Evolutionary conservation across 371 early-diverging fungal genomes (phyloP).

Genomic region (Syncephalastrum racemosum): DNA sequence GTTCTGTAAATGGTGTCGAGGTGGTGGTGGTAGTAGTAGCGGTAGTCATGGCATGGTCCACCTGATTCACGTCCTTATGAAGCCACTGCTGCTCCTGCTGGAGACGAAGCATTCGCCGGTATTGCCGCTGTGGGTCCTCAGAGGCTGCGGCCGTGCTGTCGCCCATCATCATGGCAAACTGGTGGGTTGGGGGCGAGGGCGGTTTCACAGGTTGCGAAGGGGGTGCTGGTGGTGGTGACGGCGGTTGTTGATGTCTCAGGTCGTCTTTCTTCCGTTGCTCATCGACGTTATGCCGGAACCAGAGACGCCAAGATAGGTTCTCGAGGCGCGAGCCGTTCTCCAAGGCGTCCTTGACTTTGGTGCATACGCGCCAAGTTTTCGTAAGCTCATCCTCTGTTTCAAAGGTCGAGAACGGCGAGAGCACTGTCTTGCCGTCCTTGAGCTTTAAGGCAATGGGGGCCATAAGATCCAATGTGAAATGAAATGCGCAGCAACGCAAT

Average conservation of each 20-base stretch:
- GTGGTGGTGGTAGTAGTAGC: too few relatives aligned
- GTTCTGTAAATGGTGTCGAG: too few relatives aligned
- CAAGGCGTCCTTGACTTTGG: slow-evolving; percentile 85
- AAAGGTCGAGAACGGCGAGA: slow-evolving; percentile 63
- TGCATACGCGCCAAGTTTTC: slow-evolving; percentile 80
- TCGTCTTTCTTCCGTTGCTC: slow-evolving; percentile 20
- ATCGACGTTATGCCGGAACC: slow-evolving; percentile 73
- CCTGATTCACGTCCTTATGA: slow-evolving; percentile 8
- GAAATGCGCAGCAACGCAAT: too few relatives aligned
- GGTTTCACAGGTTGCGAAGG: background rate
- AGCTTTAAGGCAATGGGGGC: slow-evolving; percentile 74
- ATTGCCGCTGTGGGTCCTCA: background rate
- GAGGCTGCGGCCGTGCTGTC: background rate
- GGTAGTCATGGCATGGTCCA: too few relatives aligned
- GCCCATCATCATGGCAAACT: slow-evolving; percentile 1
- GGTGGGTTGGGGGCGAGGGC: slow-evolving; percentile 4
- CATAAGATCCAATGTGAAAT: slow-evolving; percentile 35
- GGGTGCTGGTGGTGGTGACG: slow-evolving; percentile 7
- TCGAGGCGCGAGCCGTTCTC: slow-evolving; percentile 84
- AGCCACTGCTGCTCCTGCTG: slow-evolving; percentile 17
- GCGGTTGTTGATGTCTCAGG: slow-evolving; percentile 2
- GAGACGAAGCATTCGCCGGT: slow-evolving; percentile 4
- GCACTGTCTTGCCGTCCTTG: slow-evolving; percentile 62
- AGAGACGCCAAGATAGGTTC: slow-evolving; percentile 86
- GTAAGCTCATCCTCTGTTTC: slow-evolving; percentile 71